phyloP scores from a whole-genome alignment of 2,329 filamentous ascomycete species.

The Phyllosticta paracitricarpa region DNA sequence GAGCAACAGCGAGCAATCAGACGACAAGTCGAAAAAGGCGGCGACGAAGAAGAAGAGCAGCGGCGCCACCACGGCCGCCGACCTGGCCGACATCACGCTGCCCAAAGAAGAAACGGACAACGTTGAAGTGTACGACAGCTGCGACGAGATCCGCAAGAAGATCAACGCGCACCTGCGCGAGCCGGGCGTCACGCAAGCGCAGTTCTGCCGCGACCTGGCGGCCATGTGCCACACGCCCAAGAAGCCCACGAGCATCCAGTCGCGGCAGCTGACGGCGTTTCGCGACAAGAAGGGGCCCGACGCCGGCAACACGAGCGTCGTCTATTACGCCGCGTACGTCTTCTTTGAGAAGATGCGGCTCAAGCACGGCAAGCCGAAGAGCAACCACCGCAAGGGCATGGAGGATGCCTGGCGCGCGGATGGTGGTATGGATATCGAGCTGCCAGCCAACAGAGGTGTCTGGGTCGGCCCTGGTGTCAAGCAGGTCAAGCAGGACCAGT shows the following conservation, averaged over 20 bases:
- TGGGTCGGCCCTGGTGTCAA: neutral
- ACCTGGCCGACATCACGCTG: conserved; percentile 36
- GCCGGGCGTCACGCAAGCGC: conserved; percentile 41
- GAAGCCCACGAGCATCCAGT: conserved; percentile 26
- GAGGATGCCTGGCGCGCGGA: conserved; percentile 22
- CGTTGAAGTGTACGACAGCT: conserved; percentile 45
- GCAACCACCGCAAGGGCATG: conserved; percentile 42
- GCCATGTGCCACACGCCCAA: conserved; percentile 31
- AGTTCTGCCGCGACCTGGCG: conserved; percentile 41
- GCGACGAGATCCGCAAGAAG: conserved; percentile 49
- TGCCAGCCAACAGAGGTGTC: neutral
- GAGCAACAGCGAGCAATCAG: conserved; percentile 13
- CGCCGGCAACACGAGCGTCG: conserved; percentile 38
- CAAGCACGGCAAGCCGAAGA: conserved; percentile 42
- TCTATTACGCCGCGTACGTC: conserved; percentile 47
- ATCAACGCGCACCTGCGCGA: conserved; percentile 42
- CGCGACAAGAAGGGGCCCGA: conserved; percentile 39
- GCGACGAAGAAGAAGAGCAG: conserved; percentile 14
- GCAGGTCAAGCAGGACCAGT: neutral
- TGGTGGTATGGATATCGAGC: conserved; percentile 1
- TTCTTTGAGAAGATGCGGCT: conserved; percentile 51
- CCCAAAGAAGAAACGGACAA: conserved; percentile 37
- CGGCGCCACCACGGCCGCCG: conserved; percentile 11
- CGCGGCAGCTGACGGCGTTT: conserved; percentile 40
- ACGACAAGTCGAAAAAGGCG: conserved; percentile 6